A percentile compares a stretch with the other conserved stretches of the same genome.
phyloP scores from a whole-genome alignment of 2,329 filamentous ascomycete species.

The Passalora sequoiae region DNA sequence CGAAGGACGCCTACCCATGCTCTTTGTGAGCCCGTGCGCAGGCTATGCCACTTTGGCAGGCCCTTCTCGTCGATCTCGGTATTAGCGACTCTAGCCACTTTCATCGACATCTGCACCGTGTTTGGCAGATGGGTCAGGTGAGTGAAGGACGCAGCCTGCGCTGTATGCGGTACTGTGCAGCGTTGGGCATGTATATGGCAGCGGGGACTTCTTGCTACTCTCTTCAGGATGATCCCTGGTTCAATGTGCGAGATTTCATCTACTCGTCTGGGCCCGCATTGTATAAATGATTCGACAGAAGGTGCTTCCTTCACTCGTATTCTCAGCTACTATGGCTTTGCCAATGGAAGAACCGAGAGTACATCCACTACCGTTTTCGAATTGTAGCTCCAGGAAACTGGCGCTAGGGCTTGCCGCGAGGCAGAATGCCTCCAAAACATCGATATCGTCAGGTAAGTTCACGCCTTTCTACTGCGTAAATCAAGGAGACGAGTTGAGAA shows the following conservation, averaged over 20 bases:
- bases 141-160: background rate
- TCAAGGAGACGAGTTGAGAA: background rate
- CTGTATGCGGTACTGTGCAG: background rate
- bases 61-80: background rate
- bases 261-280: too few species aligned
- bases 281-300: too few species aligned
- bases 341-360: too few species aligned
- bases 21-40: background rate
- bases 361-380: background rate
- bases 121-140: background rate
- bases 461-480: background rate
- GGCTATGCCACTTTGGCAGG: background rate
- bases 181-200: background rate
- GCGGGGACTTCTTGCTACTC: background rate
- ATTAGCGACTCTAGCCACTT: background rate
- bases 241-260: too few species aligned
- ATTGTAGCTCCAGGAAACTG: background rate
- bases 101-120: background rate
- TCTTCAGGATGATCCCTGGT: background rate
- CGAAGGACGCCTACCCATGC: background rate
- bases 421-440: background rate
- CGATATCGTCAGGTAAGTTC: background rate
- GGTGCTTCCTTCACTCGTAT: too few species aligned
- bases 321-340: background rate
- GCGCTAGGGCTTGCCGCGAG: background rate